Base-by-base conservation (phyloP, 495 filamentous ascomycete genomes). In the Glarea lozoyensis region DNA sequence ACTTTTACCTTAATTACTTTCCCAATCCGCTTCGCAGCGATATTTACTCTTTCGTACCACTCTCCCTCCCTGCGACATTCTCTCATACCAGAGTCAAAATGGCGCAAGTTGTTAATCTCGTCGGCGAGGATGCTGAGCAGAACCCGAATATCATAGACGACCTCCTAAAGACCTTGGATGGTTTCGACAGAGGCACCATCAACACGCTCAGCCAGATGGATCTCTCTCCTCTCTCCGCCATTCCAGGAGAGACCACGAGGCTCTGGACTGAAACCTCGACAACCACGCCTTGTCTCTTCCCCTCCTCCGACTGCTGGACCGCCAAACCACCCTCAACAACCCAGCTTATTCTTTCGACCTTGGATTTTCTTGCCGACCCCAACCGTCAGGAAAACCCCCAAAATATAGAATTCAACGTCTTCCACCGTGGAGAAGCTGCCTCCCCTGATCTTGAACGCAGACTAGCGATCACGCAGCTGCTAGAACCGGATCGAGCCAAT, bases 381-480 rank as follows among this genome's bases (percentile, higher is more conserved):
- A n/a, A n/a, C n/a, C n/a, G n/a, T n/a, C n/a, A n/a, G n/a, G 4
- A 17, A 23, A 3, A 5, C 24, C 2, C 10, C 2, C 3, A 5
- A 20, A 37, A 19, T 4, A 37, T 17, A 19, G 18, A 12, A 5
- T 36, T 35, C 17, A 44, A n/a, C 10, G 20, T 17, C 3, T 44
- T 18, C 22, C 18, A 17, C 10, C 15, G 31, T 2, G 20, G 42
- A 10, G 31, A 44, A 22, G 11, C 9, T 11, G 42, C 35, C 30
- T n/a, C 10, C 10, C 21, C 24, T 5, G 17, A 16, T 4, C n/a
- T n/a, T n/a, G 42, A 44, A 23, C 30, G 30, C 17, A 15, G 42
- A 24, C 16, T 24, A 9, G 29, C 42, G 10, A 15, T 44, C 2
- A 32, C 31, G 10, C 42, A 44, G 42, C 30, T 44, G 11, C 3